Evolutionary conservation across 306 rosid genomes (phyloP), one percentile per base, ranked within the genome.

Genomic region (Gastrolobium bilobum): DNA sequence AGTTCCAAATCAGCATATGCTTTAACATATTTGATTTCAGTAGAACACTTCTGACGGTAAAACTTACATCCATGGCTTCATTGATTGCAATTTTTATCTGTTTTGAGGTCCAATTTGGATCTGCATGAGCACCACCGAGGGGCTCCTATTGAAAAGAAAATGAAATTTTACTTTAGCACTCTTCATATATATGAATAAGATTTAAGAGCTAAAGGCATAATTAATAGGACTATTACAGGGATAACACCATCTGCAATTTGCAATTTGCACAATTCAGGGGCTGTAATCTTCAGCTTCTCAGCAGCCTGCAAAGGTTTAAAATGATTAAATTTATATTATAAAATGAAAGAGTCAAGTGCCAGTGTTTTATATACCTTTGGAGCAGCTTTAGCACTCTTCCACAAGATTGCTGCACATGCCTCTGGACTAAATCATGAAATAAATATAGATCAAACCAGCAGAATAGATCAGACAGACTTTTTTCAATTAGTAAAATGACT

Each of bases 381-480:
- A 80, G 99, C 66, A 68, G 94, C 98, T 90, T 91, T 95, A 39
- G 98, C 75, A 81, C 10, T 87, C 92, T 93, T 95, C 94, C 94
- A 95, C 89, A 95, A 88, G 92, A 95, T 95, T 50, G 98, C 99
- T 50, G 98, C 99, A 83, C 98, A 90, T 61, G 98, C 99, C 83
- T 95, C 99, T 4, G 99, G 99, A 83, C 99, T 95, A 67, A 43
- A 88, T 75, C 81, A 70, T 30, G 76, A 65, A 6, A 87, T 71
- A 76, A 81, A 84, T 61, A 76, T 79, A 79, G 85, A 68, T 59
- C 86, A 84, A 71, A 62, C 46, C 73, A 75, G 59, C 50, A 81
- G 70, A 80, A 74, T 10, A 82, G 62, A 63, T 73, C 30, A 81
- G 79, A 75, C 56, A 78, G 4, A 14, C 65, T 40, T 69, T 69